Evolutionary conservation across 805 yeast species (phyloP).

Genomic region (Hyphopichia homilentoma): DNA sequence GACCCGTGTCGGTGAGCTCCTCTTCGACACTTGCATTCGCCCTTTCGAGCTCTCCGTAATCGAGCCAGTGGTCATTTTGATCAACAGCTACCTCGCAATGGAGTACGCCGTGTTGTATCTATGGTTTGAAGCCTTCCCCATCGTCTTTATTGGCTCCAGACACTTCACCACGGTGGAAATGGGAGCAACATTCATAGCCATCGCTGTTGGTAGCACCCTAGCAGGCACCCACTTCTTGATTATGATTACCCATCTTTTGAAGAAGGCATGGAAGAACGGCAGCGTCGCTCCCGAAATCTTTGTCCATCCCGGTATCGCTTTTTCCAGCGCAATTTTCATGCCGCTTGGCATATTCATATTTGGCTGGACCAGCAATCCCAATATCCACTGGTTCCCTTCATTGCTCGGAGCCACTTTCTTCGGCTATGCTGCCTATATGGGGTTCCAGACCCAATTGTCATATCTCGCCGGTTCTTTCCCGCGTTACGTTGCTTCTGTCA

Average conservation of each 20-base stretch:
- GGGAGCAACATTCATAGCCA: conserved; percentile 40
- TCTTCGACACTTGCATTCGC: conserved; percentile 38
- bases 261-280: conserved; percentile 14
- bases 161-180: conserved; percentile 43
- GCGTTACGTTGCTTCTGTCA: conserved; percentile 50
- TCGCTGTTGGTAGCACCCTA: conserved; percentile 28
- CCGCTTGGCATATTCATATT: conserved; percentile 43
- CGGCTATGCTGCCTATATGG: conserved; percentile 34
- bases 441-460: conserved; percentile 48
- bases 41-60: conserved; percentile 46
- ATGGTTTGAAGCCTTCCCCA: conserved; percentile 47
- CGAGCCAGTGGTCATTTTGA: conserved; percentile 58
- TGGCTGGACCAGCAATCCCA: conserved; percentile 43
- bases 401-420: conserved; percentile 40
- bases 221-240: conserved; percentile 33
- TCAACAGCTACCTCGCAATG: conserved; percentile 49
- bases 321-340: conserved; percentile 31
- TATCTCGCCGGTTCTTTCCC: conserved; percentile 48
- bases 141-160: conserved; percentile 44
- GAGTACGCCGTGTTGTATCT: conserved; percentile 52
- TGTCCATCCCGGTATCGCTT: conserved; percentile 32
- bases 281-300: conserved; percentile 33
- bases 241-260: conserved; percentile 14
- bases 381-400: conserved; percentile 49
- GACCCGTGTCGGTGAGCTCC: conserved; percentile 9